Conservation (phyloP, 2,329 filamentous ascomycete genomes). For the Diaporthe amygdali region DNA sequence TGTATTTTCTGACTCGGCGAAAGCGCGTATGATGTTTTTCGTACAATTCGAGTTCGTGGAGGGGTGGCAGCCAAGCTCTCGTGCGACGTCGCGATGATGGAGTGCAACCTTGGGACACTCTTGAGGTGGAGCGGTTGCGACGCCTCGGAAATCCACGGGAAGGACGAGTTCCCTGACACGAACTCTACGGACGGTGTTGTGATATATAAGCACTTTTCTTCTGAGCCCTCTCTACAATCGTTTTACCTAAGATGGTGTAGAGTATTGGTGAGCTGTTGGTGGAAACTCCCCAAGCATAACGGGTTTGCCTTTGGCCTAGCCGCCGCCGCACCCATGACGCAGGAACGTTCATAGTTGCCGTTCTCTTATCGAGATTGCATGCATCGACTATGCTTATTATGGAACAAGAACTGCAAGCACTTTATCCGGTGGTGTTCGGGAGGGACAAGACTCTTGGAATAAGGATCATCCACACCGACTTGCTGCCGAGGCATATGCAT, state of each 20-base stretch:
- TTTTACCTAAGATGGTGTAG: neutral
- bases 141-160: neutral
- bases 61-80: slow-evolving; percentile 6
- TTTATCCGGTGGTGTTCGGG: neutral
- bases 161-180: neutral
- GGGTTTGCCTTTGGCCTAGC: neutral
- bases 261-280: neutral
- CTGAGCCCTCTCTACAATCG: neutral
- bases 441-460: neutral
- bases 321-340: neutral
- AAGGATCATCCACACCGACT: neutral
- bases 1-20: neutral
- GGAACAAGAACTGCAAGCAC: neutral
- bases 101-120: neutral
- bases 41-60: neutral
- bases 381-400: neutral
- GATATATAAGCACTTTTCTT: neutral
- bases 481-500: neutral
- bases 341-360: neutral
- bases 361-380: neutral
- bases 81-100: slow-evolving; percentile 3
- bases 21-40: neutral
- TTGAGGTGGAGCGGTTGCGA: neutral
- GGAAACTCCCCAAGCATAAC: neutral
- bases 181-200: neutral